phyloP scores from a whole-genome alignment of 1,139 yeast genomes.

The Lodderomyces margitis region DNA sequence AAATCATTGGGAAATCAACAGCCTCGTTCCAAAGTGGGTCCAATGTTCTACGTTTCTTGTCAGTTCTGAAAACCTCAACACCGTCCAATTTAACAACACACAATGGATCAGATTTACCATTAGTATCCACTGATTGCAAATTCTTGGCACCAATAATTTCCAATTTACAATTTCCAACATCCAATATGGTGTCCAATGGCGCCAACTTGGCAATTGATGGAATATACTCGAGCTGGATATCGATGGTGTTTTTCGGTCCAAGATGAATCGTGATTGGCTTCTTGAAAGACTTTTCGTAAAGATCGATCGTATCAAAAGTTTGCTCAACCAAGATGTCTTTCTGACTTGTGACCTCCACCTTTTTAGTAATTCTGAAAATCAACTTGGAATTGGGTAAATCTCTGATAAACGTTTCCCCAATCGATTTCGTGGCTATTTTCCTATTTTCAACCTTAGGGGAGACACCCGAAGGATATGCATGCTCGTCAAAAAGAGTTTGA shows the following conservation, averaged over 20 bases:
- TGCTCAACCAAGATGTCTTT: slow-evolving; percentile 53
- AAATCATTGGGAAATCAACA: slow-evolving; percentile 55
- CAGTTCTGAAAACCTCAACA: slow-evolving; percentile 53
- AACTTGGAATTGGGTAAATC: slow-evolving; percentile 63
- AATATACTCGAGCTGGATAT: slow-evolving; percentile 54
- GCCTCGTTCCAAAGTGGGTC: slow-evolving; percentile 70
- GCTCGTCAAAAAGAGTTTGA: slow-evolving; percentile 65
- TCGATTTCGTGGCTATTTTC: slow-evolving; percentile 37
- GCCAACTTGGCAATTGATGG: slow-evolving; percentile 58
- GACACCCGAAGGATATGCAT: slow-evolving; percentile 55
- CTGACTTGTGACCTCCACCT: slow-evolving; percentile 43
- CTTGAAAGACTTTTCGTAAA: slow-evolving; percentile 48
- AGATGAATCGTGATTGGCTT: slow-evolving; percentile 48
- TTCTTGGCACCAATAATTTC: slow-evolving; percentile 55
- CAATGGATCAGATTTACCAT: slow-evolving; percentile 77
- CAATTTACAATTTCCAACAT: slow-evolving; percentile 61
- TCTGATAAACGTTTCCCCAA: slow-evolving; percentile 61
- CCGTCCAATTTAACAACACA: slow-evolving; percentile 54
- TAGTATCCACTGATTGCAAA: slow-evolving; percentile 58
- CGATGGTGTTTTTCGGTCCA: slow-evolving; percentile 41
- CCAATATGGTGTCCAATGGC: slow-evolving; percentile 59
- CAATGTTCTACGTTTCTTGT: slow-evolving; percentile 61
- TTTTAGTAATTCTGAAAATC: slow-evolving; percentile 55
- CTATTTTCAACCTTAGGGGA: slow-evolving; percentile 45
- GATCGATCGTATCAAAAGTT: slow-evolving; percentile 48